Conservation (phyloP, 1,139 yeast genomes). For the Zygosaccharomyces sapae region DNA sequence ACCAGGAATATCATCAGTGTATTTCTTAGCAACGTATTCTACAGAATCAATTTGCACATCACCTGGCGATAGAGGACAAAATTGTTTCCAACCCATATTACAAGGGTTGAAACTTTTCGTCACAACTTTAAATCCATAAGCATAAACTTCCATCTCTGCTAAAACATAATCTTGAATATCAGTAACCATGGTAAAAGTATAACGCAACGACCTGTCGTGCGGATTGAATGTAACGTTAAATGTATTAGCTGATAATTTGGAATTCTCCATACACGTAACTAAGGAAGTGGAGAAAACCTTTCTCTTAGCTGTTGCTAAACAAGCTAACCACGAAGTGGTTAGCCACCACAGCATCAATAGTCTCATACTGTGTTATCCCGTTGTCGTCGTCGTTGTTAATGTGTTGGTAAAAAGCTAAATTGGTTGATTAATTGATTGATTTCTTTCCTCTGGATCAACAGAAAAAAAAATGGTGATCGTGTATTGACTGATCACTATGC, state of each 20-base stretch:
- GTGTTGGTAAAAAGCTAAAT: neutral
- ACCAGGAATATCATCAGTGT: conserved; percentile 56
- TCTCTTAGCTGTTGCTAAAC: conserved; percentile 34
- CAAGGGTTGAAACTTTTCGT: conserved; percentile 53
- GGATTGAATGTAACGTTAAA: conserved; percentile 69
- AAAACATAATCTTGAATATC: conserved; percentile 53
- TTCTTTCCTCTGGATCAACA: neutral
- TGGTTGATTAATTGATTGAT: neutral
- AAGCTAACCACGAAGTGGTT: conserved; percentile 8
- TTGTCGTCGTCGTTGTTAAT: neutral
- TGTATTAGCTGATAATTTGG: conserved; percentile 59
- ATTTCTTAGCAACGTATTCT: conserved; percentile 48
- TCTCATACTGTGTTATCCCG: conserved; percentile 6
- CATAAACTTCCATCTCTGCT: conserved; percentile 64
- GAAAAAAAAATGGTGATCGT: neutral
- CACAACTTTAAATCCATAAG: conserved; percentile 68
- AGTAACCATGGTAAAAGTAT: conserved; percentile 58
- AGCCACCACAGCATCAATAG: conserved; percentile 10
- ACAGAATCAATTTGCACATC: conserved; percentile 62
- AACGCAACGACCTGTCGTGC: conserved; percentile 55
- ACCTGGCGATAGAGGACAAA: conserved; percentile 75
- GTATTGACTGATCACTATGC: neutral
- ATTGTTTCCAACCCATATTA: conserved; percentile 63
- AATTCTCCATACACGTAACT: conserved; percentile 68
- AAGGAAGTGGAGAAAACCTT: conserved; percentile 58